Percentiles rank a stretch among this genome's conserved stretches.
phyloP scores from a whole-genome alignment of 2,329 filamentous ascomycete species.

The Monilinia laxa region DNA sequence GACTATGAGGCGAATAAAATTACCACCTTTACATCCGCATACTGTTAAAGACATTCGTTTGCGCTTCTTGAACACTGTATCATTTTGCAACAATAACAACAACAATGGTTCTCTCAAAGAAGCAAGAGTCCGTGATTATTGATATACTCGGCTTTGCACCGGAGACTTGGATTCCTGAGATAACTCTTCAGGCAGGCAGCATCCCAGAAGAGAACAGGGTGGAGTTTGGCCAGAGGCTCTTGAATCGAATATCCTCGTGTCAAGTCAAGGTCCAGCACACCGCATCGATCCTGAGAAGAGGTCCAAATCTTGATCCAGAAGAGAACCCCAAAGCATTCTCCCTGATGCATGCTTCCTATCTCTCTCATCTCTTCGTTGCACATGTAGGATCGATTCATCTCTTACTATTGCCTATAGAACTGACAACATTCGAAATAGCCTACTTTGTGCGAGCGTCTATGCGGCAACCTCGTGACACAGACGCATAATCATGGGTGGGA shows the following conservation, averaged over 20 bases:
- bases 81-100: too few species aligned
- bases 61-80: too few species aligned
- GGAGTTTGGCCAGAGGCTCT: not conserved
- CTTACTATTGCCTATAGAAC: not conserved
- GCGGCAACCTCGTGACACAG: not conserved
- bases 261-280: not conserved
- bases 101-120: too few species aligned
- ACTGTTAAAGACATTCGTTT: too few species aligned
- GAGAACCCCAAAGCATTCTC: not conserved
- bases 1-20: not conserved
- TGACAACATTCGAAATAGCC: not conserved
- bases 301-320: not conserved
- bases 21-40: too few species aligned
- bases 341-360: not conserved
- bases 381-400: not conserved
- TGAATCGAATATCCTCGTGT: not conserved
- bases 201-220: not conserved
- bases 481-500: not conserved
- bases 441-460: conserved; percentile 3
- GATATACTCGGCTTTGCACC: not conserved
- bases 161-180: not conserved
- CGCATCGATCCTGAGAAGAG: not conserved
- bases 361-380: conserved; percentile 9
- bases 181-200: not conserved
- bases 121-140: not conserved